Percentiles rank a stretch among this genome's conserved stretches.
These are phyloP conservation scores for Ocimum tenuiflorum DNA, from an alignment of 257 asterid genomes.

Conservation along the genomic window DNA sequence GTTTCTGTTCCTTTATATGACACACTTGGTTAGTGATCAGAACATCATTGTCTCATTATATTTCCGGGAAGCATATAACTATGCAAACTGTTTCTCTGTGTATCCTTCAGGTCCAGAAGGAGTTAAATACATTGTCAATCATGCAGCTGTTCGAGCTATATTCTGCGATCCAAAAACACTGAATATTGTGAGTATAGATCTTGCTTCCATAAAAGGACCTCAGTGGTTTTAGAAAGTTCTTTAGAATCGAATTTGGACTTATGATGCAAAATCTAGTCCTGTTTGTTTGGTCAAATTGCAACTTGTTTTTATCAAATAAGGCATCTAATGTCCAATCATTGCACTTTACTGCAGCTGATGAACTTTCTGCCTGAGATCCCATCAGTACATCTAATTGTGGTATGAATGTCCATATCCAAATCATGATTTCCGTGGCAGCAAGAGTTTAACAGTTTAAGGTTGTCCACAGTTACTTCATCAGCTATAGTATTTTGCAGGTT, in stretches of 20 bases:
- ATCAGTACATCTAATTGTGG: conserved; percentile 58
- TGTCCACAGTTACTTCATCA: background rate
- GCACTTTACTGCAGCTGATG: conserved; percentile 47
- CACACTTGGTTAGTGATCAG: conserved; percentile 48
- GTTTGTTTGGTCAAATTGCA: background rate
- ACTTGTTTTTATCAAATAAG: background rate
- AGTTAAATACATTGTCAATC: conserved; percentile 58
- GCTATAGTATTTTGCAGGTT: conserved; percentile 32
- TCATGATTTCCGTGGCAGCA: background rate
- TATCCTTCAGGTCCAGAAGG: conserved; percentile 57
- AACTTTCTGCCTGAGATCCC: conserved; percentile 64
- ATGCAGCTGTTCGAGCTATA: conserved; percentile 50
- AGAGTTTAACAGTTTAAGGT: background rate
- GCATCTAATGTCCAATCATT: background rate
- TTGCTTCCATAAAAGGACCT: background rate
- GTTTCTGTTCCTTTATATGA: conserved; percentile 65
- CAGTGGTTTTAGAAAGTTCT: background rate
- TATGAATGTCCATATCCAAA: conserved; percentile 25
- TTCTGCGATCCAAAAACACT: conserved; percentile 50
- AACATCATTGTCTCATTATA: background rate
- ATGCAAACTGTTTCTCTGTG: background rate
- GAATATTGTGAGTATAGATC: conserved; percentile 34
- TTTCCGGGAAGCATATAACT: background rate
- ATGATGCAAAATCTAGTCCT: background rate
- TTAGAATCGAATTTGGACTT: background rate